A percentile compares a stretch with the other conserved stretches of the same genome.
These are phyloP conservation scores for Rosa chinensis DNA, from an alignment of 306 rosid species.

Conservation along the genomic window DNA sequence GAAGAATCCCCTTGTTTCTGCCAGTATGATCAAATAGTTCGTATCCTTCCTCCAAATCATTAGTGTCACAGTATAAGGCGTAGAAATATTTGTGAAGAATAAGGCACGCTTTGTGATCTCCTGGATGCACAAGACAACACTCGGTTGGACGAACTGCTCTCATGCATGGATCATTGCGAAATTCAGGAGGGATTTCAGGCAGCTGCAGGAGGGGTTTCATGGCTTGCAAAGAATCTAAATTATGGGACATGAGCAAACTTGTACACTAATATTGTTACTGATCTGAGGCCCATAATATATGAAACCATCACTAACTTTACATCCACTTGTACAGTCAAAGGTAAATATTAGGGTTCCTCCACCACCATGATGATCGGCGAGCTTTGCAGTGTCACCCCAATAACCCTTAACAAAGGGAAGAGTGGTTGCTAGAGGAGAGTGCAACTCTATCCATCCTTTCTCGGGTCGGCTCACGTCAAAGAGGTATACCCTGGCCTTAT, in stretches of 20 bases:
- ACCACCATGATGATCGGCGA: neutral
- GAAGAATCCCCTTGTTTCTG: neutral
- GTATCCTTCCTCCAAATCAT: neutral
- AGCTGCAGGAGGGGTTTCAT: neutral
- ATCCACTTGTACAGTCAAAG: neutral
- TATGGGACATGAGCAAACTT: neutral
- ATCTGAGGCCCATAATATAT: neutral
- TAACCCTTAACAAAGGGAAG: neutral
- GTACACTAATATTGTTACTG: neutral
- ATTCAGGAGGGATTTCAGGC: neutral
- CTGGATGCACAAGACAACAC: neutral
- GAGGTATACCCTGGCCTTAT: neutral
- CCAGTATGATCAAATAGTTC: neutral
- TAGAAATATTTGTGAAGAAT: slow-evolving; percentile 1
- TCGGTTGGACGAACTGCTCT: neutral
- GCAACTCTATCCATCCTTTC: neutral
- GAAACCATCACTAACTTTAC: neutral
- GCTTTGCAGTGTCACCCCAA: neutral
- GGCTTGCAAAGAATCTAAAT: neutral
- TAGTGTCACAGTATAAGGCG: neutral
- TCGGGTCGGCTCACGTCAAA: neutral
- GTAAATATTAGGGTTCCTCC: slow-evolving; percentile 1
- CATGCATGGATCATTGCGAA: neutral
- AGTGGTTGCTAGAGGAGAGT: neutral
- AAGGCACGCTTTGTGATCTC: neutral